Evolutionary conservation across 2,329 filamentous ascomycete genomes (phyloP).

Genomic region (Trichophyton verrucosum): DNA sequence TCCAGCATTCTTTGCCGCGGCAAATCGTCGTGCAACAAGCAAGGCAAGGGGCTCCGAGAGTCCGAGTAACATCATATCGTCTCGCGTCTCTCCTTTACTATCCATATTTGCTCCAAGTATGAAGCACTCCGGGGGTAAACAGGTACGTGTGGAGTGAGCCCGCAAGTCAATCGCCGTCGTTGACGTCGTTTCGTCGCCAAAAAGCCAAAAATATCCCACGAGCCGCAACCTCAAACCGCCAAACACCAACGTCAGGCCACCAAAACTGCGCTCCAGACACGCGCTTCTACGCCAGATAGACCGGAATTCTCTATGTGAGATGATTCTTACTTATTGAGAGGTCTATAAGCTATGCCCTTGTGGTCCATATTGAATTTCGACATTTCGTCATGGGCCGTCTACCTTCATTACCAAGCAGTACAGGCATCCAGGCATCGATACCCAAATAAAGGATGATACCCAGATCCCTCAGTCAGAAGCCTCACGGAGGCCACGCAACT

Average conservation of each 20-base stretch:
- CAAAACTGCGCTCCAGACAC: background rate
- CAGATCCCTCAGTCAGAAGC: background rate
- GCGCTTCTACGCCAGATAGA: background rate
- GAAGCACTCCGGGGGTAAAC: too few species aligned
- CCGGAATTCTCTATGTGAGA: background rate
- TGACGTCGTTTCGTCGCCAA: background rate
- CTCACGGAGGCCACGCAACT: background rate
- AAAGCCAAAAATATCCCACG: background rate
- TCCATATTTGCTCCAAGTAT: background rate
- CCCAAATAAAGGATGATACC: background rate
- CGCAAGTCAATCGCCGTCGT: background rate
- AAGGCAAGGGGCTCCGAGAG: conserved; percentile 25
- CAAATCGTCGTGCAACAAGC: conserved; percentile 27
- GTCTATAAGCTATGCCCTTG: background rate
- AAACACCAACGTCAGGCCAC: background rate
- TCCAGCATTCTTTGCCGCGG: conserved; percentile 25
- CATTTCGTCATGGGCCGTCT: background rate
- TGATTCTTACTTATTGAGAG: background rate
- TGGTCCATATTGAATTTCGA: background rate
- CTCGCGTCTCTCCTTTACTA: background rate
- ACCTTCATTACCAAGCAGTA: background rate
- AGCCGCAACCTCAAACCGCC: background rate
- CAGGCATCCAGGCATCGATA: background rate
- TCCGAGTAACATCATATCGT: conserved; percentile 24
- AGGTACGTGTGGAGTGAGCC: background rate